These are phyloP conservation scores for Kalmusia sp. DNA, from an alignment of 2,329 filamentous ascomycete genomes.

Conservation along the genomic window DNA sequence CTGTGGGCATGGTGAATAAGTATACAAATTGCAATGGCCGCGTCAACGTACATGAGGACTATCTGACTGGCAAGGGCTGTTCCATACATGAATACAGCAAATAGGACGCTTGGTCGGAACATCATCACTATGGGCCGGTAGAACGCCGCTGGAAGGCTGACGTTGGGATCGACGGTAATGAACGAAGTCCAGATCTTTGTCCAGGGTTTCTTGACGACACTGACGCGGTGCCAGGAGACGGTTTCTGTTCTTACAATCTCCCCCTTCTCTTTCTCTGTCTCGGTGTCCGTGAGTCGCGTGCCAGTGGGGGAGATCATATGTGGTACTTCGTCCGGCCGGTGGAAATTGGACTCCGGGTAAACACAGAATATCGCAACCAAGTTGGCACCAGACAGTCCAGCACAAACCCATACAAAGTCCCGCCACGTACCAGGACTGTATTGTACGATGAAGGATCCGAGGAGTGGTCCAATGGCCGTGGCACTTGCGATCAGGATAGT, in stretches of 20 bases:
- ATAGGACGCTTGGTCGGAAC: slow-evolving; percentile 7
- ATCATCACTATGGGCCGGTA: slow-evolving; percentile 8
- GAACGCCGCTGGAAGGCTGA: not conserved
- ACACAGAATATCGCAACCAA: slow-evolving; percentile 7
- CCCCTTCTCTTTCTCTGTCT: not conserved
- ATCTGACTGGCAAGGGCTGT: slow-evolving; percentile 15
- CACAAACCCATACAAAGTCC: slow-evolving; percentile 13
- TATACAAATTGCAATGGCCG: not conserved
- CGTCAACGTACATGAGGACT: slow-evolving; percentile 10
- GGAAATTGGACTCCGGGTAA: slow-evolving; percentile 13
- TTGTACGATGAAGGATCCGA: slow-evolving; percentile 9
- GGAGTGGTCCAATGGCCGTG: slow-evolving; percentile 10
- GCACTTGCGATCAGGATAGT: slow-evolving; percentile 11
- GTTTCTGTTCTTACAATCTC: slow-evolving; percentile 6
- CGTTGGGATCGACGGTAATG: slow-evolving; percentile 9
- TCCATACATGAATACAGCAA: slow-evolving; percentile 16
- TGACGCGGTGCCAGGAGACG: slow-evolving; percentile 9
- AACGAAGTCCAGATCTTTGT: slow-evolving; percentile 10
- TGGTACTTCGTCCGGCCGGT: not conserved
- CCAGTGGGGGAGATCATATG: no score
- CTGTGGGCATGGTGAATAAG: not conserved
- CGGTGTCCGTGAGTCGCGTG: not conserved
- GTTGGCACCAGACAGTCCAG: slow-evolving; percentile 11
- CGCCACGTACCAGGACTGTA: slow-evolving; percentile 11
- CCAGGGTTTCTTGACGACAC: slow-evolving; percentile 11